A percentile compares a stretch with the other conserved stretches of the same genome.
Evolutionary conservation across 495 filamentous ascomycete species (phyloP).

Genomic region (Penicillium robsamsonii): DNA sequence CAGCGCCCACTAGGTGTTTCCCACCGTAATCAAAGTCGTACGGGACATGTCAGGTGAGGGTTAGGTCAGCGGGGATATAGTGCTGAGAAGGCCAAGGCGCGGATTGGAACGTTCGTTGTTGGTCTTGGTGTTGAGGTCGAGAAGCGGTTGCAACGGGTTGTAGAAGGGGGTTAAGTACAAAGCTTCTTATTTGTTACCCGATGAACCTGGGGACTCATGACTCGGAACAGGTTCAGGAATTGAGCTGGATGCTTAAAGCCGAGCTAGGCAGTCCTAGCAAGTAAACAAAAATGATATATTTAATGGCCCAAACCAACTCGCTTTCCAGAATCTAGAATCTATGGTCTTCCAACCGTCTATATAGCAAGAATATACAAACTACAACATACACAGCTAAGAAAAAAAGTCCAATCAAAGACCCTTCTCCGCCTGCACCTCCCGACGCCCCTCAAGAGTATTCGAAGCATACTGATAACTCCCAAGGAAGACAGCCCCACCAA

Average conservation of each 20-base stretch:
- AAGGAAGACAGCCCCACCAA: constrained; percentile 90
- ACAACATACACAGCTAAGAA: background rate
- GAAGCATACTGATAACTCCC: constrained; percentile 92
- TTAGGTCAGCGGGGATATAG: too few relatives aligned
- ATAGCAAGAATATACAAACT: constrained; percentile 14
- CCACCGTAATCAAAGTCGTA: too few relatives aligned
- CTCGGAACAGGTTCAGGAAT: constrained; percentile 43
- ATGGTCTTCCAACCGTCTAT: constrained; percentile 2
- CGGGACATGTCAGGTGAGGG: too few relatives aligned
- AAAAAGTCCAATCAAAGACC: constrained; percentile 1
- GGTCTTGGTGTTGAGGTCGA: too few relatives aligned
- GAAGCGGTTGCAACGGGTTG: constrained; percentile 65
- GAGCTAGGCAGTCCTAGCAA: background rate
- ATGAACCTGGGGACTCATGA: constrained; percentile 35
- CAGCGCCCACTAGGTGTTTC: too few relatives aligned
- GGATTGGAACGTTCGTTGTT: too few relatives aligned
- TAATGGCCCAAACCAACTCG: background rate
- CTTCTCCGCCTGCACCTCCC: constrained; percentile 18
- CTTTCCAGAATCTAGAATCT: background rate
- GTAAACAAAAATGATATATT: constrained; percentile 1
- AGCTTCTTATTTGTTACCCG: constrained; percentile 49
- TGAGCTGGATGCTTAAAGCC: constrained; percentile 46
- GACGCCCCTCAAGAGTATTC: constrained; percentile 59
- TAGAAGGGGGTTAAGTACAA: constrained; percentile 65
- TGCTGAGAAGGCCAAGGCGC: too few relatives aligned